phyloP scores from a whole-genome alignment of 306 rosid genomes.

The Casuarina cunninghamiana region DNA sequence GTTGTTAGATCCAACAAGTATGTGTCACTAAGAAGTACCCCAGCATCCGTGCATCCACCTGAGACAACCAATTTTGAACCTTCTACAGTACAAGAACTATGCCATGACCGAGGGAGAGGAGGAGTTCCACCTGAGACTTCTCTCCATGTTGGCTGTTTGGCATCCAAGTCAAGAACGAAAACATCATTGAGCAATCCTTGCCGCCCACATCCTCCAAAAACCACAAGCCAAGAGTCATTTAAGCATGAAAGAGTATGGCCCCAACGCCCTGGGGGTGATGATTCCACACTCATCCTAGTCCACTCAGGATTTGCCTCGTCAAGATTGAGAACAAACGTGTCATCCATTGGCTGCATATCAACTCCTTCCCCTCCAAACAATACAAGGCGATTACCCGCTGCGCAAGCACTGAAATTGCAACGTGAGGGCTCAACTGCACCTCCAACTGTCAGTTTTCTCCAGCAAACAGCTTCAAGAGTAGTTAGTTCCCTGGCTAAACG shows the following conservation, averaged over 20 bases:
- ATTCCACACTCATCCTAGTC: slow-evolving; percentile 76
- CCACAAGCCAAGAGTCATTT: slow-evolving; percentile 86
- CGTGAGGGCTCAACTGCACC: slow-evolving; percentile 96
- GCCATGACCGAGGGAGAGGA: slow-evolving; percentile 97
- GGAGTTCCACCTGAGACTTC: slow-evolving; percentile 87
- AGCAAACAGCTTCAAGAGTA: slow-evolving; percentile 92
- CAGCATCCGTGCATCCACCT: slow-evolving; percentile 94
- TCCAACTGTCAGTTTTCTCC: slow-evolving; percentile 87
- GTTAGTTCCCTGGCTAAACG: slow-evolving; percentile 88
- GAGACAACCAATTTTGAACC: slow-evolving; percentile 94
- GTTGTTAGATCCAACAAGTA: slow-evolving; percentile 72
- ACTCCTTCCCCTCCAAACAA: slow-evolving; percentile 98
- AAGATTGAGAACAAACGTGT: slow-evolving; percentile 91
- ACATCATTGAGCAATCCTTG: slow-evolving; percentile 94
- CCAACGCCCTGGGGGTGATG: slow-evolving; percentile 99
- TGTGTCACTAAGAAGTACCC: slow-evolving; percentile 86
- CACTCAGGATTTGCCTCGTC: slow-evolving; percentile 88
- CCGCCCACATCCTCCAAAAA: slow-evolving; percentile 94
- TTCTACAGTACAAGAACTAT: slow-evolving; percentile 91
- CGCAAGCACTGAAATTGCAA: slow-evolving; percentile 97
- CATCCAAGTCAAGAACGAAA: slow-evolving; percentile 93
- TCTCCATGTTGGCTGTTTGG: slow-evolving; percentile 95
- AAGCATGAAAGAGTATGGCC: slow-evolving; percentile 94
- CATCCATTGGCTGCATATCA: slow-evolving; percentile 97
- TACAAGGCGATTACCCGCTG: slow-evolving; percentile 92